phyloP scores from a whole-genome alignment of 148 eudicot species.

The Fagopyrum tataricum region DNA sequence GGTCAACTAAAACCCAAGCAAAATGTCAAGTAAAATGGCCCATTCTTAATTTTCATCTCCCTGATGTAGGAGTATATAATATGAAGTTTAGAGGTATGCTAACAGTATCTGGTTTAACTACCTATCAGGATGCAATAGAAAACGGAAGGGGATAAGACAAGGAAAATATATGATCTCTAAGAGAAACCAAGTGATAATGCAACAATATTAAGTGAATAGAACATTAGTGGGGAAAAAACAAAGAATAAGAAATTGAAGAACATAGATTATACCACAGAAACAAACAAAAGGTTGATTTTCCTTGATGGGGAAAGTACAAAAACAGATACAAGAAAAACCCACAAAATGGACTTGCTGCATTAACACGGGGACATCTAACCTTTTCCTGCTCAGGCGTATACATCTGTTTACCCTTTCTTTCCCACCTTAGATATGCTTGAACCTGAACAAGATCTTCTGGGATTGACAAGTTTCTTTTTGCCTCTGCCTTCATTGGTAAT shows the following conservation, averaged over 20 bases:
- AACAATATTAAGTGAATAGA: not conserved
- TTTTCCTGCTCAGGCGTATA: conserved; percentile 80
- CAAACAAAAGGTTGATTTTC: not conserved
- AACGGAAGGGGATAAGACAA: not conserved
- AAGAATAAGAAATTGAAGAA: not conserved
- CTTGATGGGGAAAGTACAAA: not conserved
- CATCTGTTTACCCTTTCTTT: conserved; percentile 89
- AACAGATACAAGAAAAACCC: not conserved
- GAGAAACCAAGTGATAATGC: not conserved
- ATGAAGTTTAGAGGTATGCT: not conserved
- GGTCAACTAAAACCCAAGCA: not conserved
- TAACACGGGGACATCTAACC: conserved; percentile 27
- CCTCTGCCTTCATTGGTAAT: conserved; percentile 43
- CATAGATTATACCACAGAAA: not conserved
- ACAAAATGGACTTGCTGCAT: not conserved
- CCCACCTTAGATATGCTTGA: conserved; percentile 96
- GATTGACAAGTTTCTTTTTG: conserved; percentile 39
- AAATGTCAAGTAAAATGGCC: not conserved
- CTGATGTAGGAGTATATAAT: not conserved
- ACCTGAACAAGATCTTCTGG: conserved; percentile 97
- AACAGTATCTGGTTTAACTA: not conserved
- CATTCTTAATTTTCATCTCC: not conserved
- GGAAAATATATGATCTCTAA: not conserved
- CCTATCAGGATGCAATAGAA: not conserved
- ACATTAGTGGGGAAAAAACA: not conserved